Evolutionary conservation across 1,284 basidiomycete genomes (phyloP).

Genomic region (Sporisorium scitamineum): DNA sequence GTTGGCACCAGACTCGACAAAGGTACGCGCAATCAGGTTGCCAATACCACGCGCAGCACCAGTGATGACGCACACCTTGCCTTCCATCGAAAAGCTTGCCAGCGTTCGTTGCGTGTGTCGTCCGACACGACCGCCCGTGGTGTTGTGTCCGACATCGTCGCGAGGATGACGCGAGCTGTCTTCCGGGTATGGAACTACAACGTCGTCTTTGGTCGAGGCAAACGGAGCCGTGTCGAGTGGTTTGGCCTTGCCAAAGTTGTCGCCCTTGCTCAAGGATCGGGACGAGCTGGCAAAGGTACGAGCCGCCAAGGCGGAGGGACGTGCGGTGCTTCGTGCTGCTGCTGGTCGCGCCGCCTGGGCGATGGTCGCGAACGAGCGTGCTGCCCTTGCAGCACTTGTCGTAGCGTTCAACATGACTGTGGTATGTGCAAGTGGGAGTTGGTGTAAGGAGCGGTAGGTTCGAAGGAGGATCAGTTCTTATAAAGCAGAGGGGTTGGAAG

Average conservation of each 20-base stretch:
- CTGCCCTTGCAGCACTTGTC: slow-evolving; percentile 27
- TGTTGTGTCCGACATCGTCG: slow-evolving; percentile 59
- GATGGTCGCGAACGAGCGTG: slow-evolving; percentile 18
- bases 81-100: slow-evolving; percentile 61
- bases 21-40: slow-evolving; percentile 74
- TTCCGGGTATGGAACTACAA: slow-evolving; percentile 39
- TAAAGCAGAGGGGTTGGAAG: not conserved
- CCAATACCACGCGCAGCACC: slow-evolving; percentile 84
- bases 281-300: slow-evolving; percentile 35
- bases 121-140: slow-evolving; percentile 56
- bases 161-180: slow-evolving; percentile 46
- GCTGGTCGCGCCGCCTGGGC: slow-evolving; percentile 17
- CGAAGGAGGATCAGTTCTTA: not conserved
- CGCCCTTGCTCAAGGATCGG: slow-evolving; percentile 23
- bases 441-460: slow-evolving; percentile 8
- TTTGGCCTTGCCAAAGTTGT: slow-evolving; percentile 35
- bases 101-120: slow-evolving; percentile 57
- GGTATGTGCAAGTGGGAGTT: not conserved
- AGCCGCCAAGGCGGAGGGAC: slow-evolving; percentile 10
- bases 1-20: slow-evolving; percentile 88
- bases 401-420: slow-evolving; percentile 17
- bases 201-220: slow-evolving; percentile 42
- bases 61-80: slow-evolving; percentile 90
- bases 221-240: slow-evolving; percentile 28
- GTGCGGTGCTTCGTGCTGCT: slow-evolving; percentile 3